Evolutionary conservation across 2,329 filamentous ascomycete genomes (phyloP).

Genomic region (Penicillium sp.): DNA sequence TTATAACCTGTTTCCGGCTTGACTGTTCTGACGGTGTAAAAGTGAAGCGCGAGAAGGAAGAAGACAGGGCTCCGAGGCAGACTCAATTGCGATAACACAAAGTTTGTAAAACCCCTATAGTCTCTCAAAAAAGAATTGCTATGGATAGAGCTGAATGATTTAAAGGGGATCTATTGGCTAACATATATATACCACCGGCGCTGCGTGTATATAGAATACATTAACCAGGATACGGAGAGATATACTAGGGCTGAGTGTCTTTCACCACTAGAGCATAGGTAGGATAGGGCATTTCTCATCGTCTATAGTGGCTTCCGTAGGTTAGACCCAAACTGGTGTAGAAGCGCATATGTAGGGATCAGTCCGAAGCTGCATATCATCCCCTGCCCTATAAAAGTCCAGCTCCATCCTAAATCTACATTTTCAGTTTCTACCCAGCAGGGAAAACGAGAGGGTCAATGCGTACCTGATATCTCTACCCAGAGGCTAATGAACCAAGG

Average conservation of each 20-base stretch:
- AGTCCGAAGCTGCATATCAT: conserved; percentile 4
- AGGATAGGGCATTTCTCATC: background rate
- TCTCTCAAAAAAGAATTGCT: no score
- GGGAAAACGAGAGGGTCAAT: background rate
- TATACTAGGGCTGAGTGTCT: background rate
- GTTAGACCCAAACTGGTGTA: background rate
- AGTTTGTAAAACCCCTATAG: no score
- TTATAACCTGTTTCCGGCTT: no score
- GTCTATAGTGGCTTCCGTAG: background rate
- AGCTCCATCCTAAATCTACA: background rate
- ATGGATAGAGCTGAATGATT: no score
- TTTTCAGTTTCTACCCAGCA: background rate
- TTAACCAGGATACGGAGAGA: background rate
- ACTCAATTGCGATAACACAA: no score
- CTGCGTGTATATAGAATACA: background rate
- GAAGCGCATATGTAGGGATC: conserved; percentile 4
- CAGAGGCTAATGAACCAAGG: conserved; percentile 3
- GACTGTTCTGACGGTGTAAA: no score
- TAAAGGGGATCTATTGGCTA: no score
- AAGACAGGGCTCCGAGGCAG: no score
- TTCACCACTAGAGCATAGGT: background rate
- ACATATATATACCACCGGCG: no score
- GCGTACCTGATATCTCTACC: conserved; percentile 3
- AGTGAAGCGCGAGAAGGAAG: no score
- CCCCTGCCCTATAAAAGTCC: conserved; percentile 1